A percentile compares a stretch with the other conserved stretches of the same genome.
Conservation (phyloP, 2,329 filamentous ascomycete species). For the Cladophialophora psammophila region DNA sequence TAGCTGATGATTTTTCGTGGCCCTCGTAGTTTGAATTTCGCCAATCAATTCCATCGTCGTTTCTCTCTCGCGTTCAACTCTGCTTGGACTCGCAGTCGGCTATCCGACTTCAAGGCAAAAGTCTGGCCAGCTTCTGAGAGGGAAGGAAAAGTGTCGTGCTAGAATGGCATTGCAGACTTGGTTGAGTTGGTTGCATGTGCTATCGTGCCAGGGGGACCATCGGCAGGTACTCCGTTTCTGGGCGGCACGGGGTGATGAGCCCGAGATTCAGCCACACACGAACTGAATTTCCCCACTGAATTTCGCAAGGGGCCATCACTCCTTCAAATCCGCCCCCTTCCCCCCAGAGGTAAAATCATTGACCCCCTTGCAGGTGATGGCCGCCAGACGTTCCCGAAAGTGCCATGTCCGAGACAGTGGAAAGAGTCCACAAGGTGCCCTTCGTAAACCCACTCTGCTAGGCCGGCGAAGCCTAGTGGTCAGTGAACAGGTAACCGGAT, state of each 20-base stretch:
- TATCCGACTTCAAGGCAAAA: background rate
- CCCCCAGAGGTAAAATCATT: conserved; percentile 8
- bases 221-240: conserved; percentile 3
- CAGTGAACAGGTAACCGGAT: background rate
- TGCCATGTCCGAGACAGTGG: background rate
- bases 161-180: background rate
- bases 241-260: conserved; percentile 9
- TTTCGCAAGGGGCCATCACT: background rate
- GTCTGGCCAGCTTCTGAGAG: background rate
- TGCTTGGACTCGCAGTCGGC: background rate
- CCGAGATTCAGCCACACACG: conserved; percentile 20
- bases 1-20: background rate
- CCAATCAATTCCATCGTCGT: background rate
- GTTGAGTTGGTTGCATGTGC: background rate
- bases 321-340: background rate
- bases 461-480: background rate
- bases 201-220: background rate
- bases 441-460: background rate
- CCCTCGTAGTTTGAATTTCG: background rate
- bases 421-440: conserved; percentile 6
- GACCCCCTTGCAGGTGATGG: conserved; percentile 2
- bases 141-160: background rate
- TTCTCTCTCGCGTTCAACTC: background rate
- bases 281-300: conserved; percentile 5
- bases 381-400: background rate